Base-by-base conservation (phyloP, 345 rosid genomes). In the Populus davidiana region DNA sequence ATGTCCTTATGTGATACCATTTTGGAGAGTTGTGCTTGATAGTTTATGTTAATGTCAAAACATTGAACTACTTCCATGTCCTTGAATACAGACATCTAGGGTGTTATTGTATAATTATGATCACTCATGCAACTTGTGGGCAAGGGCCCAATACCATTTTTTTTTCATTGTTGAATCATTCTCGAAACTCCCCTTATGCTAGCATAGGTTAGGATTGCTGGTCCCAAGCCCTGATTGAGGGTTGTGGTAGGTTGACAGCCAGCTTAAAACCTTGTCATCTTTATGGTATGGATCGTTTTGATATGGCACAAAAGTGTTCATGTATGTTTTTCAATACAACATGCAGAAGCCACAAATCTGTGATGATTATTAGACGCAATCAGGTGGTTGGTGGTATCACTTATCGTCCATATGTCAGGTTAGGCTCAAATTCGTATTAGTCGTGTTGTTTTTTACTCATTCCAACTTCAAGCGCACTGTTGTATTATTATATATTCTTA, bases 321-420 rank as follows among this genome's bases (percentile, higher is more conserved):
- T 66, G 44, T 6, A 36, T 65, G 25, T 38, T 76, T 83, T 72
- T 63, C 76, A 61, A 33, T 52, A 73, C 81, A 68, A 69, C 86
- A 38, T 72, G 33, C 88, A 96, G 99, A 90, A 96, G 83, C 81
- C 99, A 96, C 78, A 96, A 92, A 81, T 96, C 98, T n/a, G 92
- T 96, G 70, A 96, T 96, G 99, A 96, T 96, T 81, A 90, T 94
- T 77, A 87, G 99, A 74, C 84, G 86, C 29, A 94, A 87, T 89
- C 88, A 70, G 41, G 99, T 94, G 63, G 99, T 96, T 79, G 99
- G 99, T 69, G 99, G 99, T 62, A 96, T 96, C 87, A 96, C 99
- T 6, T 96, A 96, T 86, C 98, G 98, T 79, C 99, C 99, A 59
- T 92, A 94, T 89, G 80, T 59, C 83, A 92, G 97, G 99, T 96